Evolutionary conservation across 768 basidiomycete species (phyloP).

Genomic region (Psilocybe sp.): DNA sequence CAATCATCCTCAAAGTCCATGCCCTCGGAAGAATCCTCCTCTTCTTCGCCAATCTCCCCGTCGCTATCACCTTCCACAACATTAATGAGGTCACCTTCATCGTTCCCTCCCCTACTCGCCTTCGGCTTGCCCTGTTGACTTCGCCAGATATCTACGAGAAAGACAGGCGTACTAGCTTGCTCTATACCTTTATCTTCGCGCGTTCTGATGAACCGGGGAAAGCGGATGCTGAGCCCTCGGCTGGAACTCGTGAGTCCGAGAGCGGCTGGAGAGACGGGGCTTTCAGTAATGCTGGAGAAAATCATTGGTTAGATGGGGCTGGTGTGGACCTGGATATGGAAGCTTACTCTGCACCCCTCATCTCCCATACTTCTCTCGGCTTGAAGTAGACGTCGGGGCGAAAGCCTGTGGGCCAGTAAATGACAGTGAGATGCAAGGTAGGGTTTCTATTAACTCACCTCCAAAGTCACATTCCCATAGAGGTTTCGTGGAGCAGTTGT

Average conservation of each 20-base stretch:
- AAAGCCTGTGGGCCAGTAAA: slow-evolving; percentile 40
- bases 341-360: slow-evolving; percentile 68
- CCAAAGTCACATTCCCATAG: slow-evolving; percentile 64
- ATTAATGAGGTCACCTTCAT: slow-evolving; percentile 64
- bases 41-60: slow-evolving; percentile 11
- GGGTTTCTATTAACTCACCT: slow-evolving; percentile 36
- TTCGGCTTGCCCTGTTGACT: slow-evolving; percentile 50
- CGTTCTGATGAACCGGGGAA: slow-evolving; percentile 78
- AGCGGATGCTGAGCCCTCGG: slow-evolving; percentile 80
- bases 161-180: slow-evolving; percentile 67
- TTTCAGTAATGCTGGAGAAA: slow-evolving; percentile 5
- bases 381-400: slow-evolving; percentile 67
- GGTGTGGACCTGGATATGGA: background rate
- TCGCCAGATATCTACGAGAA: slow-evolving; percentile 68
- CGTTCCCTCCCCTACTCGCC: slow-evolving; percentile 28
- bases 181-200: slow-evolving; percentile 74
- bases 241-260: slow-evolving; percentile 47
- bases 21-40: background rate
- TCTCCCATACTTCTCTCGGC: slow-evolving; percentile 86
- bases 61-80: slow-evolving; percentile 30
- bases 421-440: background rate
- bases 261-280: slow-evolving; percentile 71
- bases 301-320: background rate
- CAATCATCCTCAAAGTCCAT: background rate
- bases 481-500: slow-evolving; percentile 48